Percentiles rank a stretch among this genome's conserved stretches.
Conservation (phyloP, 805 yeast species). For the Debaryomyces castellii region DNA sequence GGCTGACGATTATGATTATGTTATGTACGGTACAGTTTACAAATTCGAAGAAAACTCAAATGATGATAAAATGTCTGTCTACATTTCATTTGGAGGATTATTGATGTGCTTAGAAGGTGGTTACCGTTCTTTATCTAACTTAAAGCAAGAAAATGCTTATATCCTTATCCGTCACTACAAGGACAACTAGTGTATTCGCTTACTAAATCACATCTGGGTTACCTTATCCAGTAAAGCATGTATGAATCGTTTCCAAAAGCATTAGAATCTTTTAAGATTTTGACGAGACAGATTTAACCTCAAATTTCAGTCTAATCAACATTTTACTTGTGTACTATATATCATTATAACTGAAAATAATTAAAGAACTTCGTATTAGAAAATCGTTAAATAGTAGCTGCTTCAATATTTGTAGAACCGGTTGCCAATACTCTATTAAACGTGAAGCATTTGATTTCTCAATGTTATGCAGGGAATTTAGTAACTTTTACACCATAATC, state of each 20-base stretch:
- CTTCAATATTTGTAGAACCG: no score
- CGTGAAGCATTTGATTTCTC: neutral
- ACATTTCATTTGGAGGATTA: conserved; percentile 94
- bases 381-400: neutral
- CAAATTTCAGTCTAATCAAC: neutral
- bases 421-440: no score
- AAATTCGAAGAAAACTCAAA: conserved; percentile 83
- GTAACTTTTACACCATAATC: neutral
- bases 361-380: neutral
- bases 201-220: neutral
- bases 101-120: conserved; percentile 93
- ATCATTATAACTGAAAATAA: neutral
- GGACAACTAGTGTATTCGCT: conserved; percentile 20
- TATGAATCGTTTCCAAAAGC: neutral
- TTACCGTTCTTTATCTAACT: conserved; percentile 79
- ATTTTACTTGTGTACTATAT: neutral
- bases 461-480: neutral
- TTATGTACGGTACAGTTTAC: conserved; percentile 97
- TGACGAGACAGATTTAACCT: neutral
- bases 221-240: neutral
- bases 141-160: conserved; percentile 94
- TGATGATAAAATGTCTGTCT: conserved; percentile 76
- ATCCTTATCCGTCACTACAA: conserved; percentile 76
- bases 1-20: conserved; percentile 97
- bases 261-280: neutral